Evolutionary conservation across 805 yeast species (phyloP), one percentile per base, ranked within the genome.

Genomic region (Candida michaelii): DNA sequence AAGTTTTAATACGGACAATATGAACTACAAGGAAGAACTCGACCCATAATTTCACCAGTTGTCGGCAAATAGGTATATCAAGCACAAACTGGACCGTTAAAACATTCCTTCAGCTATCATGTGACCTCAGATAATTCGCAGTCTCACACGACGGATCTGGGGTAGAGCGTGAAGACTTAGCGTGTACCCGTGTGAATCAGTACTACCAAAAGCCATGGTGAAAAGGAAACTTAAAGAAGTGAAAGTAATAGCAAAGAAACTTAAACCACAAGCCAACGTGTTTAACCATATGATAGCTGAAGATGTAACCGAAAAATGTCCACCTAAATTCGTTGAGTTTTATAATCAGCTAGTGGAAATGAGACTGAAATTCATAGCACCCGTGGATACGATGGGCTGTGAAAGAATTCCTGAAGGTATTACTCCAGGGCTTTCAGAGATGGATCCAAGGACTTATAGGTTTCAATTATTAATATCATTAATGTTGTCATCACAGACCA

Each of bases 331-430:
- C 68, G 60, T 65, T 45, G 66, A 71, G 2, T 75, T 83, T 34
- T 85, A 83, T 53, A 66, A 79, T 39, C 77, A 71, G 45, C 69
- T 89, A 25, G 80, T 81, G 41, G 65, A 62, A 16, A 85, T 89
- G 93, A 71, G 97, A 45, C 52, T 72, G 3, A 69, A 71, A 39
- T 71, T 83, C 11, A 61, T 65, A n/a, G 80, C 97, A 0, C 97
- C 97, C 0, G 97, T 90, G 2, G 97, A 90, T 57, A 73, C 81
- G 0, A 80, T 87, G 76, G 97, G 97, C 5, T 89, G 96, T 59
- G 89, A 85, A 17, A 69, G 71, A 21, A 69, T 78, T 37, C 79
- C 82, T 0, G 64, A 67, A 16, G 60, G 72, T 3, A 65, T 77
- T 13, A 62, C 58, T 11, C 71, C 71, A 1, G 54, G 55, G 7